Evolutionary conservation across 805 yeast species (phyloP).

Genomic region (Ogataea nonfermentans): DNA sequence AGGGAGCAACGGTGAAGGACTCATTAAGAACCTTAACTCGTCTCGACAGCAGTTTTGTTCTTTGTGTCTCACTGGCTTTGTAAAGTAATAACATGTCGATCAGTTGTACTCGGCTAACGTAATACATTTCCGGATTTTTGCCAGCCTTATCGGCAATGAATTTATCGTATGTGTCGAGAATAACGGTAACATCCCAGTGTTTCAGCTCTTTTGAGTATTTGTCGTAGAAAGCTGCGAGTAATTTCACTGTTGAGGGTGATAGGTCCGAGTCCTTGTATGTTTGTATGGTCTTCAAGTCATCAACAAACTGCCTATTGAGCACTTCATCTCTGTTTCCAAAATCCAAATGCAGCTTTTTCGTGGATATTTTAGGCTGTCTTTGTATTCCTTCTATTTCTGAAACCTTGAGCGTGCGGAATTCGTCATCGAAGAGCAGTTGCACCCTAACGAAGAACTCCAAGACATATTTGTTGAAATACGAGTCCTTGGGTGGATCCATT

Average conservation of each 20-base stretch:
- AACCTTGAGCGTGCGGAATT: slow-evolving; percentile 20
- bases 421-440: slow-evolving; percentile 27
- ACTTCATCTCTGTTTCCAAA: slow-evolving; percentile 25
- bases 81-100: slow-evolving; percentile 19
- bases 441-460: slow-evolving; percentile 28
- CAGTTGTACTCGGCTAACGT: slow-evolving; percentile 16
- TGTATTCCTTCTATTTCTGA: slow-evolving; percentile 22
- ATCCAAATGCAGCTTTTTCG: slow-evolving; percentile 22
- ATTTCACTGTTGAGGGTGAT: slow-evolving; percentile 16
- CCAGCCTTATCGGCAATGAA: slow-evolving; percentile 5
- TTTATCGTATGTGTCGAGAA: slow-evolving; percentile 15
- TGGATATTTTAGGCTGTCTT: slow-evolving; percentile 18
- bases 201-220: slow-evolving; percentile 17
- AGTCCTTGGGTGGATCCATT: slow-evolving; percentile 8
- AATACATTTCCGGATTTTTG: slow-evolving; percentile 9
- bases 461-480: slow-evolving; percentile 21
- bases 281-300: slow-evolving; percentile 16
- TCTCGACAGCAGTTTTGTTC: slow-evolving; percentile 11
- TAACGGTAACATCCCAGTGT: slow-evolving; percentile 16
- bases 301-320: slow-evolving; percentile 24
- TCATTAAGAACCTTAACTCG: slow-evolving; percentile 13
- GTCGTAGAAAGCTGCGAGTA: slow-evolving; percentile 15
- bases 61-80: slow-evolving; percentile 19
- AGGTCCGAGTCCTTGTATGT: slow-evolving; percentile 17
- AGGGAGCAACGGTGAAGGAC: slow-evolving; percentile 14